Conservation (phyloP, 306 rosid genomes). For the Mimosa pudica region DNA sequence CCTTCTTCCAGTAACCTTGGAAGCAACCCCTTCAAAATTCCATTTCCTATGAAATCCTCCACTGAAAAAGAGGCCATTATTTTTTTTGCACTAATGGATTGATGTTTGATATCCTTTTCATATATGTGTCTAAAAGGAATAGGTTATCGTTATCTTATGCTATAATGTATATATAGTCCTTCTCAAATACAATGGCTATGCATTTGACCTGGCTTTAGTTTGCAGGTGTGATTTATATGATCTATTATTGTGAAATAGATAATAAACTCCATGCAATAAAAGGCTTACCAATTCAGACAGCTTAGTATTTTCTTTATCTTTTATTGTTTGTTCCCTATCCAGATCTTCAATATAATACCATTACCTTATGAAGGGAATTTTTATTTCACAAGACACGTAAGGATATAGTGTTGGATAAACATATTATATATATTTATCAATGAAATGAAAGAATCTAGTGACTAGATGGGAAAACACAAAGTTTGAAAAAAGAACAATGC, state of each 20-base stretch:
- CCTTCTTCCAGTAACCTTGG: conserved; percentile 78
- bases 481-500: neutral
- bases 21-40: conserved; percentile 66
- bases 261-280: neutral
- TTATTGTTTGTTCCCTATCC: neutral
- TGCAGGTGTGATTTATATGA: conserved; percentile 19
- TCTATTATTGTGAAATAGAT: neutral
- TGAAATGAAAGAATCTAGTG: neutral
- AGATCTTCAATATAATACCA: too few relatives aligned
- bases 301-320: neutral
- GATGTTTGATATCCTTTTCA: conserved; percentile 12
- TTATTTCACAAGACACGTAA: neutral
- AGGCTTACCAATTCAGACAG: neutral
- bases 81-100: conserved; percentile 21
- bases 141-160: conserved; percentile 21
- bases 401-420: neutral
- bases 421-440: neutral
- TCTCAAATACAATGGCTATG: conserved; percentile 1
- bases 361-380: neutral
- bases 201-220: conserved; percentile 11
- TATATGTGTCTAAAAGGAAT: conserved; percentile 13
- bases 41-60: conserved; percentile 81
- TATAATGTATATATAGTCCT: conserved; percentile 27
- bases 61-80: conserved; percentile 81
- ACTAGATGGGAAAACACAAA: neutral